A percentile compares a stretch with the other conserved stretches of the same genome.
phyloP scores from a whole-genome alignment of 2,329 filamentous ascomycete species.

The Falciphora oryzae region DNA sequence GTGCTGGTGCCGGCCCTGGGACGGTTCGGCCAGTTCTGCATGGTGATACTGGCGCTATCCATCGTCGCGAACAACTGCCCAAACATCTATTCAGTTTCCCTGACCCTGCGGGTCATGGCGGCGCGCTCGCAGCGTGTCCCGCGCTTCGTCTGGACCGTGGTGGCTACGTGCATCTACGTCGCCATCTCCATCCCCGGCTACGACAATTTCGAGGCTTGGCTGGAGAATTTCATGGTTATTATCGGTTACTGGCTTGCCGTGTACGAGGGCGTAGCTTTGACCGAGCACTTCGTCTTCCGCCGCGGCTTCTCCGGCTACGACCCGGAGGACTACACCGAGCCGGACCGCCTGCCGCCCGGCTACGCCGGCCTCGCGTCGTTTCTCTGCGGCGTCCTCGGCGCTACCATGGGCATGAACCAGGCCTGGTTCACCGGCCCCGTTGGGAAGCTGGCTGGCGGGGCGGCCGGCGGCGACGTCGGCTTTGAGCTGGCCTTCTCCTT shows the following conservation, averaged over 20 bases:
- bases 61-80: constrained; percentile 39
- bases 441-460: constrained; percentile 45
- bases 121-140: constrained; percentile 45
- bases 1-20: constrained; percentile 38
- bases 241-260: constrained; percentile 37
- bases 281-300: constrained; percentile 35
- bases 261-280: constrained; percentile 37
- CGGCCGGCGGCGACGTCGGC: constrained; percentile 44
- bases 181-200: constrained; percentile 45
- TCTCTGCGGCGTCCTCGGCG: constrained; percentile 31
- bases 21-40: constrained; percentile 41
- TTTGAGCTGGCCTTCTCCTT: constrained; percentile 54
- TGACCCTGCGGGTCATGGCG: constrained; percentile 47
- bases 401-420: constrained; percentile 56
- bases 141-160: constrained; percentile 51
- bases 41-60: constrained; percentile 39
- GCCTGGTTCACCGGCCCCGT: constrained; percentile 58
- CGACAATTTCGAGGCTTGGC: constrained; percentile 24
- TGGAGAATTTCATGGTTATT: constrained; percentile 34
- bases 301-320: constrained; percentile 35
- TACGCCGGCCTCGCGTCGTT: constrained; percentile 25
- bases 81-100: constrained; percentile 33
- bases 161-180: constrained; percentile 55
- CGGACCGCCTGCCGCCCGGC: constrained; percentile 33
- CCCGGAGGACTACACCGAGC: constrained; percentile 39